A percentile compares a stretch with the other conserved stretches of the same genome.
phyloP scores from a whole-genome alignment of 192 early-diverging fungal species.

The Backusella parvicylindrica region DNA sequence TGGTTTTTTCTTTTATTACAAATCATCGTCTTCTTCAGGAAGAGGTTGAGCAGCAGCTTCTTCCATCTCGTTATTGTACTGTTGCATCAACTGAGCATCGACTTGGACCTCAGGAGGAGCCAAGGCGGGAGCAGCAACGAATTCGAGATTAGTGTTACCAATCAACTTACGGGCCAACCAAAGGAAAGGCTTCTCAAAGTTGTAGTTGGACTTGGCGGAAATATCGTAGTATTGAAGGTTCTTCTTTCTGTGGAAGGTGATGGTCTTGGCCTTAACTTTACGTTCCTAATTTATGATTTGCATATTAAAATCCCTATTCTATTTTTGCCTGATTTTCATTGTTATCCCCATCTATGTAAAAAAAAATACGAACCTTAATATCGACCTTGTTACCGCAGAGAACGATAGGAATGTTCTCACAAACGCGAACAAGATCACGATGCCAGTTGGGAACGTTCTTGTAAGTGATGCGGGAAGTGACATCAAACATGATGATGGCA shows the following conservation, averaged over 20 bases:
- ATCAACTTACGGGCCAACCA: slow-evolving; percentile 98
- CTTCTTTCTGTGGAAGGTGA: slow-evolving; percentile 99
- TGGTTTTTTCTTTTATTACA: slow-evolving; percentile 32
- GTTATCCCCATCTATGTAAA: no score
- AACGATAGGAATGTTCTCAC: slow-evolving; percentile 99
- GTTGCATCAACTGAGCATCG: slow-evolving; percentile 70
- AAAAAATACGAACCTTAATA: slow-evolving; percentile 91
- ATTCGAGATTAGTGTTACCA: slow-evolving; percentile 93
- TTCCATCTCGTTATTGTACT: slow-evolving; percentile 79
- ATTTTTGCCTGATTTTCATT: no score
- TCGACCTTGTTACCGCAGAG: slow-evolving; percentile 99
- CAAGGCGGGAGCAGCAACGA: slow-evolving; percentile 96
- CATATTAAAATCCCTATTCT: no score
- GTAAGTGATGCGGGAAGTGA: slow-evolving; percentile 99
- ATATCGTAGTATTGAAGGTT: slow-evolving; percentile 99
- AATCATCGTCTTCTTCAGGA: slow-evolving; percentile 65
- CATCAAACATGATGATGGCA: slow-evolving; percentile 99
- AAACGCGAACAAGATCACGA: slow-evolving; percentile 97
- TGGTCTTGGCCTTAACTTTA: slow-evolving; percentile 99
- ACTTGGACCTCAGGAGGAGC: slow-evolving; percentile 91
- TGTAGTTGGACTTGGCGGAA: slow-evolving; percentile 99
- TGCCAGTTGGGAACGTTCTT: slow-evolving; percentile 99
- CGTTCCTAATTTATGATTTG: slow-evolving; percentile 63
- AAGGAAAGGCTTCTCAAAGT: slow-evolving; percentile 99
- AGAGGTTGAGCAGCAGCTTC: slow-evolving; percentile 82